These are phyloP conservation scores for Zoysia matrella DNA, from an alignment of 202 grass and related monocot genomes.

Conservation along the genomic window DNA sequence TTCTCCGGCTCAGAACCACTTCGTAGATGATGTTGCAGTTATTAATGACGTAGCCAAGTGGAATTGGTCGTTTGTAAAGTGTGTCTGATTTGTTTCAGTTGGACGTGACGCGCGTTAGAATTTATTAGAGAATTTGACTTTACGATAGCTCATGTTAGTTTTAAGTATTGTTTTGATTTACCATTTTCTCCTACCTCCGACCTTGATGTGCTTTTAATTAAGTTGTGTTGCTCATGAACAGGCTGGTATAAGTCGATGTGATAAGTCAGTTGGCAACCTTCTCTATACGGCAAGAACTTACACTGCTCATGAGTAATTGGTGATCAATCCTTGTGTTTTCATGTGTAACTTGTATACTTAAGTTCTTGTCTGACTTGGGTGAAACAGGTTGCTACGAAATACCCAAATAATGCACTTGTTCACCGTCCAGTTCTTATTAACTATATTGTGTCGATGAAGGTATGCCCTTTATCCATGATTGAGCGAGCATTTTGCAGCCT, in stretches of 20 bases:
- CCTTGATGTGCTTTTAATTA: neutral
- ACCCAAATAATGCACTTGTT: slow-evolving; percentile 72
- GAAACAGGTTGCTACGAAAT: slow-evolving; percentile 88
- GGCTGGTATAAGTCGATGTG: slow-evolving; percentile 68
- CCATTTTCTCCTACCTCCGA: neutral
- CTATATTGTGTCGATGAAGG: slow-evolving; percentile 75
- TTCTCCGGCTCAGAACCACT: neutral
- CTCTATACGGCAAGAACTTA: slow-evolving; percentile 65
- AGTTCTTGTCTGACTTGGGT: slow-evolving; percentile 34
- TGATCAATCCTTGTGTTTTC: neutral
- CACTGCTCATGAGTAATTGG: neutral
- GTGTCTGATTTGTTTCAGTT: neutral
- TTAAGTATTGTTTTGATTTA: neutral
- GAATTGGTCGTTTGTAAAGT: neutral
- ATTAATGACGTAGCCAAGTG: neutral
- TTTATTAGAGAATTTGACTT: neutral
- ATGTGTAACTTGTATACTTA: slow-evolving; percentile 8
- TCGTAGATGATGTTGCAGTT: neutral
- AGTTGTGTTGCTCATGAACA: slow-evolving; percentile 34
- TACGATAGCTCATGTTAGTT: neutral
- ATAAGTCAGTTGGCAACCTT: slow-evolving; percentile 83
- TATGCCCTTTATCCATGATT: slow-evolving; percentile 5
- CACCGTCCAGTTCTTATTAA: slow-evolving; percentile 77
- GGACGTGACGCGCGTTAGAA: neutral
- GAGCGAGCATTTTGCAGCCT: neutral